Evolutionary conservation across 805 yeast species (phyloP), one percentile per base, ranked within the genome.

Genomic region (Barnettozyma sucrosica): DNA sequence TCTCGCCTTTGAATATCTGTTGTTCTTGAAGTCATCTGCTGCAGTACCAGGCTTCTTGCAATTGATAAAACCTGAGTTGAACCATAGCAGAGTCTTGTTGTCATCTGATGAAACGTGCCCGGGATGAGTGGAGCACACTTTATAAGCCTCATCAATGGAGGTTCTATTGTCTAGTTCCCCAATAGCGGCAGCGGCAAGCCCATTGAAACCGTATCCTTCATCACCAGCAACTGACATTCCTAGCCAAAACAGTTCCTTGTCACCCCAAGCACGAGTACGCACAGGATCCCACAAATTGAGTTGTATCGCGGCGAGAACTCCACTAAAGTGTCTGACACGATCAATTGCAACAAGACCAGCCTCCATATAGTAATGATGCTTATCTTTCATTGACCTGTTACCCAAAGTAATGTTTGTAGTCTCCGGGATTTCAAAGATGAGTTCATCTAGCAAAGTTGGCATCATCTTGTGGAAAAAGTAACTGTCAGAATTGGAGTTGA

Each of bases 191-290:
- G 85, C 85, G n/a, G 75, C 68, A 53, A 69, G 62, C 7, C 63
- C 48, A 55, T 80, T 81, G 59, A 82, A 75, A 25, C 61, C 64
- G 53, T 79, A 80, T 19, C 65, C 60, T 48, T 77, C 80, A 57
- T 79, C 77, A 11, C 86, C 82, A 47, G 71, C 69, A 48, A 74
- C 62, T 24, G 75, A 71, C 61, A 78, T 67, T 3, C 82, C 83
- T 19, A 82, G 58, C 88, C 88, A 82, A 54, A 80, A 76, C 53
- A 81, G 66, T 56, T 82, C 88, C 51, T 81, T 81, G 53, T 82
- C 87, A 18, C 87, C 86, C 75, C 83, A 81, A 9, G 79, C 69
- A 10, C 77, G 73, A 1, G 73, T 66, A 1, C 69, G 61, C 16
- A 71, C 68, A 10, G 72, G 63, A 33, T 65, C 61, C 64, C 71